Evolutionary conservation across 257 asterid species (phyloP).

Genomic region (Solanum okadae): DNA sequence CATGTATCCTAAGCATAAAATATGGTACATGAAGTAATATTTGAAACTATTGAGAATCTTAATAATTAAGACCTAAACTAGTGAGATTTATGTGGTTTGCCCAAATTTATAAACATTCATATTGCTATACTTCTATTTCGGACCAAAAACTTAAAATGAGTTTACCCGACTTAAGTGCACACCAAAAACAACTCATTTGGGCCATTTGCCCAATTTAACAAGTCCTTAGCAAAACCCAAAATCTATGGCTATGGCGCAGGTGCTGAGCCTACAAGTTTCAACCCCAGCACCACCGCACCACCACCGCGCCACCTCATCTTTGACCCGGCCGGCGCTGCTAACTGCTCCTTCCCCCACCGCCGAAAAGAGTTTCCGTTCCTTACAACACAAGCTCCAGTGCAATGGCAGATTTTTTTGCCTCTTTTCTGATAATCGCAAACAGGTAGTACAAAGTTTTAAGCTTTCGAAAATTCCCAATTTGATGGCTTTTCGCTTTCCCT

Average conservation of each 20-base stretch:
- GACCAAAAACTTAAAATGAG: neutral
- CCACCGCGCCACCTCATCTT: conserved; percentile 11
- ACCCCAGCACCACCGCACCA: conserved; percentile 9
- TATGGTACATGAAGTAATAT: too few species aligned
- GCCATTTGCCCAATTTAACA: neutral
- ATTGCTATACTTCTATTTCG: neutral
- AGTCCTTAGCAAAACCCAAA: neutral
- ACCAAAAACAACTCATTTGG: neutral
- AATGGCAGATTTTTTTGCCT: conserved; percentile 55
- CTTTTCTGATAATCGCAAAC: conserved; percentile 60
- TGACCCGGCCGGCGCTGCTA: conserved; percentile 1
- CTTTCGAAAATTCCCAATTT: neutral
- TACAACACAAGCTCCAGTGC: conserved; percentile 33
- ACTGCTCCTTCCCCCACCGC: neutral
- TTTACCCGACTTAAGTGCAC: neutral
- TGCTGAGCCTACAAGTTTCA: conserved; percentile 32
- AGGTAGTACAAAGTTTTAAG: conserved; percentile 29
- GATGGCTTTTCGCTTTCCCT: neutral
- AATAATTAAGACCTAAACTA: too few species aligned
- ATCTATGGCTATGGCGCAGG: conserved; percentile 64
- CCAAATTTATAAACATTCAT: neutral
- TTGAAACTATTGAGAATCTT: too few species aligned
- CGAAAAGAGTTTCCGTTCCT: conserved; percentile 26
- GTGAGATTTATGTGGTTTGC: too few species aligned
- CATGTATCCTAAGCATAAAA: too few species aligned